These are phyloP conservation scores for Protomyces gravidus DNA, from an alignment of 1,139 yeast species.

Conservation along the genomic window DNA sequence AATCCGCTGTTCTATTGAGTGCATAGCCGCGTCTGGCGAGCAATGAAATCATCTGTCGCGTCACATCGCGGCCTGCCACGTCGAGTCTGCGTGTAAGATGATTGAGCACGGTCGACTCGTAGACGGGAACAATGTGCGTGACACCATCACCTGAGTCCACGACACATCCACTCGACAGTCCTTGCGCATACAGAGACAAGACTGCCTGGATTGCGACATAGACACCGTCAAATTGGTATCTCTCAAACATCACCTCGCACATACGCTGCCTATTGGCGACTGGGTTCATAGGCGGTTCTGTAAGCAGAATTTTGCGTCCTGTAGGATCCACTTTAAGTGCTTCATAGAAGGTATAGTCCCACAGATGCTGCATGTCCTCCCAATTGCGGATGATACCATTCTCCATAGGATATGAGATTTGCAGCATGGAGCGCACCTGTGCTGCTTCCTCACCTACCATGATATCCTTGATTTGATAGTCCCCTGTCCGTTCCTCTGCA, in stretches of 20 bases:
- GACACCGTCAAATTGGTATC: slow-evolving; percentile 91
- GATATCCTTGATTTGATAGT: slow-evolving; percentile 74
- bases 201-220: slow-evolving; percentile 98
- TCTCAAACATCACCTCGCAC: slow-evolving; percentile 97
- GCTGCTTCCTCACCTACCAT: slow-evolving; percentile 98
- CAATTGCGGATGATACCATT: slow-evolving; percentile 95
- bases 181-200: slow-evolving; percentile 88
- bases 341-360: slow-evolving; percentile 97
- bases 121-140: slow-evolving; percentile 96
- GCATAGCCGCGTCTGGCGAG: slow-evolving; percentile 95
- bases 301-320: slow-evolving; percentile 75
- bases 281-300: slow-evolving; percentile 99
- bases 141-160: slow-evolving; percentile 96
- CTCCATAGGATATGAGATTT: slow-evolving; percentile 95
- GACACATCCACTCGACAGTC: slow-evolving; percentile 90
- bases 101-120: slow-evolving; percentile 90
- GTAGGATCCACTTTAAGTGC: slow-evolving; percentile 72
- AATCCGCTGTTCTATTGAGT: slow-evolving; percentile 96
- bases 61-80: slow-evolving; percentile 97
- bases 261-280: slow-evolving; percentile 84
- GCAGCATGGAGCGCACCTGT: slow-evolving; percentile 81
- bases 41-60: slow-evolving; percentile 84
- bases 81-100: slow-evolving; percentile 89
- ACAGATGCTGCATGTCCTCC: slow-evolving; percentile 97
- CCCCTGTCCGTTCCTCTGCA: slow-evolving; percentile 84